Base-by-base conservation (phyloP, 768 basidiomycete species). In the Boletus sensibilis region DNA sequence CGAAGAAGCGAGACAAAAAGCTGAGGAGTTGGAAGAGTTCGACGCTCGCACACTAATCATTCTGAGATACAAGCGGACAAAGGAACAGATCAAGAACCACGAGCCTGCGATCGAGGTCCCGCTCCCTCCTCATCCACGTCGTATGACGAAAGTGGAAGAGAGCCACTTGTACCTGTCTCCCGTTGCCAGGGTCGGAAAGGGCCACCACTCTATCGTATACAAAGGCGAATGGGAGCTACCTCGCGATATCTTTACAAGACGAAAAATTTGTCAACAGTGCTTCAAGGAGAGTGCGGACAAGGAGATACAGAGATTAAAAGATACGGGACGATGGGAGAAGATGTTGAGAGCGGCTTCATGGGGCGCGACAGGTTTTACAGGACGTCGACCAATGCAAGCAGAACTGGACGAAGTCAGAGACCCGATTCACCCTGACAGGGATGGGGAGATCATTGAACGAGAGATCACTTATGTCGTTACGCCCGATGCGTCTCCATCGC, bases 141-240 rank as follows among this genome's bases (percentile, higher is more conserved):
- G 54, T 16, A 35, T 23, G 49, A 67, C 39, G 37, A 65, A 18
- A 39, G 67, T 62, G 5, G 69, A 68, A 21, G 79, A 76, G 50
- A 79, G 77, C 1, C 82, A 85, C 62, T 70, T 85, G 18, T 81
- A 82, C 52, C 57, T 86, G 49, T 75, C 75, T 2, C 74, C 76
- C 0, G 37, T 41, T 0, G 61, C 74, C 34, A 60, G 40, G 31
- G 57, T 76, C 8, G 85, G 83, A 5, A 1, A 14, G 0, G 84
- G 86, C 0, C 61, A 82, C 61, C 85, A 87, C 61, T 86, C 85
- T 0, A 44, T 68, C 34, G 81, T 83, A 0, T 80, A 81, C 60
- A 63, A 72, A 39, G 81, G 76, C 7, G 79, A 82, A 52, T 79
- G 78, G 73, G 81, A 82, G 39, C 61, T 86, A 2, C 83, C 84